phyloP scores from a whole-genome alignment of 2,329 filamentous ascomycete species.

The Moelleriella libera region DNA sequence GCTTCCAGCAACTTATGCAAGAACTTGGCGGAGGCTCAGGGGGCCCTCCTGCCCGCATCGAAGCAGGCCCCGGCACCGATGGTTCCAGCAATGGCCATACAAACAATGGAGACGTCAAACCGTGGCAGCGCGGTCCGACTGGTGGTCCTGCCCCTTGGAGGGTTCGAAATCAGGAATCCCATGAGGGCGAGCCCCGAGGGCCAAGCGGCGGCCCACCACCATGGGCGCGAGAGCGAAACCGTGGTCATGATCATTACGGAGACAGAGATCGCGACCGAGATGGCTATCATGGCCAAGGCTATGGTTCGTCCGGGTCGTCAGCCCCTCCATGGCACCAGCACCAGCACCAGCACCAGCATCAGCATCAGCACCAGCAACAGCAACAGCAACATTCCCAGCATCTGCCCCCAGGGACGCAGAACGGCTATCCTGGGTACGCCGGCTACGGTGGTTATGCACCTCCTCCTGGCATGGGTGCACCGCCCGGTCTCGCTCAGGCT shows the following conservation, averaged over 20 bases:
- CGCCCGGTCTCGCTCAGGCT: constrained; percentile 25
- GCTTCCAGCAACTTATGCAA: constrained; percentile 77
- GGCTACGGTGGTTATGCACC: constrained; percentile 33
- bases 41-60: constrained; percentile 65
- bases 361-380: background rate
- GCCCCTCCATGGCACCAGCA: constrained; percentile 29
- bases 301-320: constrained; percentile 12
- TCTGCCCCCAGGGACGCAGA: constrained; percentile 35
- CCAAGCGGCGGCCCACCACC: constrained; percentile 36
- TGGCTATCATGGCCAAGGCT: constrained; percentile 12
- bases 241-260: constrained; percentile 25
- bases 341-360: background rate
- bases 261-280: constrained; percentile 9
- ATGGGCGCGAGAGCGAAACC: constrained; percentile 48
- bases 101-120: constrained; percentile 50
- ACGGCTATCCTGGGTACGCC: constrained; percentile 41
- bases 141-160: constrained; percentile 77
- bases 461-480: constrained; percentile 24
- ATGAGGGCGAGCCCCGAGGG: constrained; percentile 28
- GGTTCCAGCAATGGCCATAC: constrained; percentile 23
- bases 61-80: constrained; percentile 54
- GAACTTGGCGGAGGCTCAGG: constrained; percentile 70
- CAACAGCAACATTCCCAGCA: constrained; percentile 17
- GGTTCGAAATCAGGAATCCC: constrained; percentile 36
- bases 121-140: constrained; percentile 79